A percentile compares a stretch with the other conserved stretches of the same genome.
Evolutionary conservation across 768 basidiomycete species (phyloP).

Genomic region (Lactifluus rugatus): DNA sequence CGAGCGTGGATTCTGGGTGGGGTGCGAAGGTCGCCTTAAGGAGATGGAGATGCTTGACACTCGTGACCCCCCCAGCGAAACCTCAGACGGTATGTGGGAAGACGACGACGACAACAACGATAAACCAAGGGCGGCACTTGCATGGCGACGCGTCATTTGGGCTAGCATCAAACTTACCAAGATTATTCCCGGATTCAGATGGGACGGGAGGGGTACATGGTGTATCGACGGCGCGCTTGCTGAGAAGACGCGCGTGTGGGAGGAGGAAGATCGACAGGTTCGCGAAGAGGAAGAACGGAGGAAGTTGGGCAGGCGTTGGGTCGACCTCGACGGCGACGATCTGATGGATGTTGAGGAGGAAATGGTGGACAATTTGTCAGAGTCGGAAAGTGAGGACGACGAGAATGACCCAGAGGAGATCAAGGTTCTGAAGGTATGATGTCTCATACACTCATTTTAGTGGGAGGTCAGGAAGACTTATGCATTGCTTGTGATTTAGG

Average conservation of each 20-base stretch:
- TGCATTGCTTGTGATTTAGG: constrained; percentile 32
- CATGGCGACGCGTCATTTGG: constrained; percentile 73
- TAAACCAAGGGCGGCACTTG: constrained; percentile 27
- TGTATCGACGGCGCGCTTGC: constrained; percentile 52
- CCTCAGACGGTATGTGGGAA: constrained; percentile 74
- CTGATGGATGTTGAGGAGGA: constrained; percentile 40
- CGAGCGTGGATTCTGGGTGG: constrained; percentile 91
- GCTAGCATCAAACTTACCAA: constrained; percentile 57
- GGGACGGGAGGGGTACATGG: constrained; percentile 54
- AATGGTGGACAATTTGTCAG: constrained; percentile 25
- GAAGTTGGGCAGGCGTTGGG: constrained; percentile 50
- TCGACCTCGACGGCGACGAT: constrained; percentile 54
- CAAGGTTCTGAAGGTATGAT: constrained; percentile 64
- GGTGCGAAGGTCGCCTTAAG: constrained; percentile 31
- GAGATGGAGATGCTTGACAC: constrained; percentile 60
- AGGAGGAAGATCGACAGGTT: constrained; percentile 56
- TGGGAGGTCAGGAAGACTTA: constrained; percentile 1
- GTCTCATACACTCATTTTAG: neutral
- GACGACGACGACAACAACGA: constrained; percentile 57
- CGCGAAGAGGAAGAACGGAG: constrained; percentile 60
- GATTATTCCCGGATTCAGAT: constrained; percentile 68
- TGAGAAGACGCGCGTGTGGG: constrained; percentile 62
- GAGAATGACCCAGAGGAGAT: constrained; percentile 65
- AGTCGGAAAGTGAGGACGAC: constrained; percentile 38
- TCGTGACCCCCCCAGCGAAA: constrained; percentile 47